Conservation (phyloP, 306 rosid genomes). For the Sechiopsis laciniata region DNA sequence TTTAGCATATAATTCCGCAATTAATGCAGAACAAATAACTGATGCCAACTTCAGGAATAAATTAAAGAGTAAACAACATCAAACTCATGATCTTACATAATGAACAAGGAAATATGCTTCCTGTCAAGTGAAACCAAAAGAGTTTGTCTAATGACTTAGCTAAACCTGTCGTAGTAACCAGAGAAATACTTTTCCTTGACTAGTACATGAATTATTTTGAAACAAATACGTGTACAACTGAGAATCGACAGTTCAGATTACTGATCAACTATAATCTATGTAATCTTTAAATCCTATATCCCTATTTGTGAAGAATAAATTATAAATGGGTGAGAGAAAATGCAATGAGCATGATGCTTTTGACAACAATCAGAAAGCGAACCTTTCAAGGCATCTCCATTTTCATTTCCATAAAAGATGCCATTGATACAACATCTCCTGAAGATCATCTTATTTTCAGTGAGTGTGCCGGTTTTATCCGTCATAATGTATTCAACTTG, state of each 20-base stretch:
- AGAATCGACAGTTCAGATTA: conserved; percentile 7
- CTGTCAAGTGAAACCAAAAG: conserved; percentile 18
- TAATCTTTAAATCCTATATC: background rate
- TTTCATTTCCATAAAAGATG: conserved; percentile 79
- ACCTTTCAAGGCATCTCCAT: conserved; percentile 94
- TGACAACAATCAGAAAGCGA: conserved; percentile 14
- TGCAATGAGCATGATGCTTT: conserved; percentile 27
- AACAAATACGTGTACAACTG: background rate
- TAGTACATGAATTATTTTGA: conserved; percentile 7
- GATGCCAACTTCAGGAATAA: conserved; percentile 2
- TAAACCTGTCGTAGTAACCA: background rate
- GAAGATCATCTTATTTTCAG: conserved; percentile 94
- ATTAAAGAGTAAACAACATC: background rate
- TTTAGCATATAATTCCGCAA: background rate
- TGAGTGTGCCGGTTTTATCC: conserved; percentile 95
- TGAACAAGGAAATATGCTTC: background rate
- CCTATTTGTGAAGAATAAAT: conserved; percentile 1
- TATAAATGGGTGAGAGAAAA: background rate
- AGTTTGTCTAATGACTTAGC: background rate
- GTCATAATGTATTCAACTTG: conserved; percentile 99
- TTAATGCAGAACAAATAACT: background rate
- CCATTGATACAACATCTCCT: conserved; percentile 88
- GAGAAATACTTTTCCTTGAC: conserved; percentile 4
- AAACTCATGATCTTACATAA: background rate
- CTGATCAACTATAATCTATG: background rate